Base-by-base conservation (phyloP, 768 basidiomycete species). In the Tulasnella sp. region DNA sequence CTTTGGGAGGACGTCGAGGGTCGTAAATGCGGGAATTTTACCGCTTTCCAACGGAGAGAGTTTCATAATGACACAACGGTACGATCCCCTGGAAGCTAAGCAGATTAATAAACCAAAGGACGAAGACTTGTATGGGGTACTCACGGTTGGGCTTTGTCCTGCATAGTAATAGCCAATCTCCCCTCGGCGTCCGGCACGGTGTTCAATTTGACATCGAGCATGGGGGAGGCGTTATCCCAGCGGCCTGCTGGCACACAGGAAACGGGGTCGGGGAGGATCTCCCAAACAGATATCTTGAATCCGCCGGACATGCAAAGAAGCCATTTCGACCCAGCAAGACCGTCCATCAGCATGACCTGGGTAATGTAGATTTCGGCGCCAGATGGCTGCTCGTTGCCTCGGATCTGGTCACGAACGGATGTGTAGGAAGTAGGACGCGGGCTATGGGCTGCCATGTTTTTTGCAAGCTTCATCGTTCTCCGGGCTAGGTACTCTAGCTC, bases 251-350 rank as follows among this genome's bases (percentile, higher is more conserved):
- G 69, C 10, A 77, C 40, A 16, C 42, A 37, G 70, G 35, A 67
- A 20, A 77, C 29, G 7, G 77, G 77, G 70, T 77, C 69, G 10
- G 40, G 35, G 37, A 77, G 69, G 23, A 77, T 46, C 71, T 77
- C 77, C 67, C 69, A 77, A 7, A 67, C 71, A 0, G 69, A 44
- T 16, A 77, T 70, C 16, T 32, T 73, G 23, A n/a, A 40, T 7
- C 67, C 77, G 6, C 6, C 69, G 6, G 67, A 44, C 67, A 71
- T 40, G 55, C 39, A 29, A 40, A 77, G 35, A n/a, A 77, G 40
- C 77, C 77, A 77, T 44, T 73, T 71, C 7, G 75, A 57, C 26
- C 70, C 44, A 3, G 35, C 67, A 20, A 35, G 23, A 13, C 77
- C 77, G 42, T 44, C 26, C 26, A 77, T 23, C 35, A 77, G 29